A percentile compares a stretch with the other conserved stretches of the same genome.
phyloP scores from a whole-genome alignment of 352 stramenopile genomes.

The Phytophthora rubi region DNA sequence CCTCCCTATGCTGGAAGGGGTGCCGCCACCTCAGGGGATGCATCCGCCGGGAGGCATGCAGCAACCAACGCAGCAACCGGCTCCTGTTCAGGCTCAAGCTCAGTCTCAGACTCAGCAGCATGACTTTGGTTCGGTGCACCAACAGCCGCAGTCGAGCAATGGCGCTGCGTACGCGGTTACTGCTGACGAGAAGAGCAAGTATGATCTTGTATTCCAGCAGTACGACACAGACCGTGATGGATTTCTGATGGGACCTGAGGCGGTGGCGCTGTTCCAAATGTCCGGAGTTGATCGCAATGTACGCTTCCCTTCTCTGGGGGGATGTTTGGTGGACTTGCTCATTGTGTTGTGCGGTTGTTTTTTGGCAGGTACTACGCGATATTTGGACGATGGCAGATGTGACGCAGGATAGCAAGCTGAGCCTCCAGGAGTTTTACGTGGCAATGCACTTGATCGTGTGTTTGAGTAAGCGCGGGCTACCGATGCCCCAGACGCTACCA shows the following conservation, averaged over 20 bases:
- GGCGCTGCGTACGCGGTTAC: conserved; percentile 80
- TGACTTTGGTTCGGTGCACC: conserved; percentile 21
- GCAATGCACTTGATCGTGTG: conserved; percentile 98
- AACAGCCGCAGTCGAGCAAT: conserved; percentile 6
- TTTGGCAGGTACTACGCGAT: conserved; percentile 68
- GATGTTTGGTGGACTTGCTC: background rate
- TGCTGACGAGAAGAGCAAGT: conserved; percentile 89
- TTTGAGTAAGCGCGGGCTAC: conserved; percentile 89
- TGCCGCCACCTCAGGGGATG: conserved; percentile 46
- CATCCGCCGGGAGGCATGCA: conserved; percentile 10
- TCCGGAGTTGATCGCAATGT: conserved; percentile 91
- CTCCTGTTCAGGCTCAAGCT: background rate
- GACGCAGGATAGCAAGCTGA: conserved; percentile 92
- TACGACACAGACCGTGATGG: conserved; percentile 92
- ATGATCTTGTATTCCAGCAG: conserved; percentile 92
- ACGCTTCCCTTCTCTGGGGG: conserved; percentile 15
- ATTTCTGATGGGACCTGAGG: conserved; percentile 91
- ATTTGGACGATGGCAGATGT: conserved; percentile 94
- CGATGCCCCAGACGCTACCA: conserved; percentile 75
- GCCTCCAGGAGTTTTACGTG: conserved; percentile 94
- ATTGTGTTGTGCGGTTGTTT: background rate
- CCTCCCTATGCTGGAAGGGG: conserved; percentile 69
- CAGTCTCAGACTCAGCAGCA: conserved; percentile 16
- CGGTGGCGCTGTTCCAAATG: conserved; percentile 94
- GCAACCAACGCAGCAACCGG: background rate